These are phyloP conservation scores for Microsporum audouinii DNA, from an alignment of 2,329 filamentous ascomycete species.

Conservation along the genomic window DNA sequence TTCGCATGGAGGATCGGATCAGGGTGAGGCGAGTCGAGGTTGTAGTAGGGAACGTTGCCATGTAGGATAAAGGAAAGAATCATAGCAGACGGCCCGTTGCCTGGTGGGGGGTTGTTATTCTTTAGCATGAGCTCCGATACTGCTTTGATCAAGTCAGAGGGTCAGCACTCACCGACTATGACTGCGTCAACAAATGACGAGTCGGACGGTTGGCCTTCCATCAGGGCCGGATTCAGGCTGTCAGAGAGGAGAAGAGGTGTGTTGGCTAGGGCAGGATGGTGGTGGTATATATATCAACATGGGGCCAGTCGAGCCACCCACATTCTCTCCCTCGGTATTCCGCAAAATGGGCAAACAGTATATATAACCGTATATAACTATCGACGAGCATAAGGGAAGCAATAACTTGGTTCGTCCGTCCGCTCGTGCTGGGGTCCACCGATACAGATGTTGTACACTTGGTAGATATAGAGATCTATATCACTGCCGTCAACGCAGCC, in stretches of 20 bases:
- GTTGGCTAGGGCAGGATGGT: background rate
- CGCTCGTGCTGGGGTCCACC: too few species aligned
- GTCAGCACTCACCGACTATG: slow-evolving; percentile 21
- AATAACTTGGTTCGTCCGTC: too few species aligned
- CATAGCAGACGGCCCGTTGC: slow-evolving; percentile 51
- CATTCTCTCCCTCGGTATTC: background rate
- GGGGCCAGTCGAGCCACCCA: background rate
- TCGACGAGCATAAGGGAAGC: too few species aligned
- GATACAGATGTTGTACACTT: too few species aligned
- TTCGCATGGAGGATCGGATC: slow-evolving; percentile 47
- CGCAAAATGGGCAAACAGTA: too few species aligned
- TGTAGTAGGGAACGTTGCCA: slow-evolving; percentile 48
- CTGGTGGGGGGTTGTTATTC: slow-evolving; percentile 29
- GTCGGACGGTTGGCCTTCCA: slow-evolving; percentile 7
- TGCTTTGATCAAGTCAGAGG: background rate
- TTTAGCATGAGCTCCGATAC: background rate
- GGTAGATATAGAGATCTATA: too few species aligned
- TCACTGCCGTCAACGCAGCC: background rate
- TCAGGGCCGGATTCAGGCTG: slow-evolving; percentile 1
- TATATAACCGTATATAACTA: too few species aligned
- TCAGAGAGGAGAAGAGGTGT: background rate
- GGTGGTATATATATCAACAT: background rate
- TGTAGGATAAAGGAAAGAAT: slow-evolving; percentile 53
- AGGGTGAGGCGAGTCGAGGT: slow-evolving; percentile 41
- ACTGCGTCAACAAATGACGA: slow-evolving; percentile 20